phyloP scores from a whole-genome alignment of 345 rosid genomes.

The Syzygium grande region DNA sequence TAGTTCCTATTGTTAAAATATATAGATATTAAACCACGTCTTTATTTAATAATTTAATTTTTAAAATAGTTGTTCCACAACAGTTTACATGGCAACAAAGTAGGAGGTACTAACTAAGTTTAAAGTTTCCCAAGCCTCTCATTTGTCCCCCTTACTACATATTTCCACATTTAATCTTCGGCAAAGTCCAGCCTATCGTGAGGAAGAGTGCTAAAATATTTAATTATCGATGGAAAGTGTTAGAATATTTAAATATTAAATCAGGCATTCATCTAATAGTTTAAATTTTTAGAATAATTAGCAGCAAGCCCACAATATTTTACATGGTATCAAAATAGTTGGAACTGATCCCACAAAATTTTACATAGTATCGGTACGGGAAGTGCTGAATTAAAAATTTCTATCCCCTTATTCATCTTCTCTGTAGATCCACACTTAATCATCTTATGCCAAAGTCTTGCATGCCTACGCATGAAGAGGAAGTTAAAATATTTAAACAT shows the following conservation, averaged over 20 bases:
- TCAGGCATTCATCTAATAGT: not conserved
- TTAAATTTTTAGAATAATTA: not conserved
- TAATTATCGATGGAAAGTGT: not conserved
- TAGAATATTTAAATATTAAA: not conserved
- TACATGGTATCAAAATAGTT: not conserved
- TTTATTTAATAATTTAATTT: not conserved
- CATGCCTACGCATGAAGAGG: not conserved
- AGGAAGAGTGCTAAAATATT: not conserved
- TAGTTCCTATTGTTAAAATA: not conserved
- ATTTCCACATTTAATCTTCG: not conserved
- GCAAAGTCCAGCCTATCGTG: not conserved
- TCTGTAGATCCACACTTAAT: too few relatives aligned
- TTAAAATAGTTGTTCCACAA: not conserved
- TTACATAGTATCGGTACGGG: too few relatives aligned
- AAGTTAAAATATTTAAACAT: not conserved
- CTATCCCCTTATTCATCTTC: not conserved
- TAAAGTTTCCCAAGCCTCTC: not conserved
- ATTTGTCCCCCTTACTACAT: not conserved
- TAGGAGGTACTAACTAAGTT: not conserved
- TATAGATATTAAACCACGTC: not conserved
- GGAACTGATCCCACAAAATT: too few relatives aligned
- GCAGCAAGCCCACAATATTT: not conserved
- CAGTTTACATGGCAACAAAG: not conserved
- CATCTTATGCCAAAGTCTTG: not conserved
- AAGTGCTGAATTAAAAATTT: not conserved